Evolutionary conservation across 2,329 filamentous ascomycete genomes (phyloP), one percentile per base, ranked within the genome.

Genomic region (Curvularia spicifera): DNA sequence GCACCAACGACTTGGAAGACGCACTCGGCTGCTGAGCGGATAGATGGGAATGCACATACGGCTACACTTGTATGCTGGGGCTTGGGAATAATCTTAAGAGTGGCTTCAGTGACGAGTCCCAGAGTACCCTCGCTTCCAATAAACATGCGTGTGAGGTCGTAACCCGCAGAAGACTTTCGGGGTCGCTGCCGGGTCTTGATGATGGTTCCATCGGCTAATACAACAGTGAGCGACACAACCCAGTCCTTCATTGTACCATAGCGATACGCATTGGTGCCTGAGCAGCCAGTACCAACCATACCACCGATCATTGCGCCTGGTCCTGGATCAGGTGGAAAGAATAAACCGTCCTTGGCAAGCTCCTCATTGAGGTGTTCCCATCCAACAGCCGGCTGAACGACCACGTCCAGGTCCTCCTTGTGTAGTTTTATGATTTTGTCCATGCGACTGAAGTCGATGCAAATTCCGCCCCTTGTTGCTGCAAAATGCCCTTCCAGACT

Each of bases 231-330:
- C 53, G 86, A 90, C 22, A 96, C 80, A 12, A 97, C 93, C 93
- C 93, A 97, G 74, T 97, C 93, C 62, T 91, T 88, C 92, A 97
- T 97, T 2, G 93, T 97, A 61, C 93, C 93, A 76, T 96, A 97
- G 57, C 93, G 85, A 80, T 96, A 96, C 15, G 93, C 89, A 75
- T 97, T 97, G 13, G 93, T 97, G 58, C 93, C 93, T 15, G 76
- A 87, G 76, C 89, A 91, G 52, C 88, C 89, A 0, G 90, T 93
- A 22, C 89, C 90, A 33, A 93, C 86, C 90, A 93, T 93, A 54
- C 93, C 93, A 56, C 93, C 93, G 68, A 97, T 97, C 88, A 91
- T 91, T 60, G 93, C 93, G 18, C 93, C 92, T 51, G 93, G 93
- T 52, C 93, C 93, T 18, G 93, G 93, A 76, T 97, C 93, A 0